Evolutionary conservation across 2,329 filamentous ascomycete genomes (phyloP).

Genomic region (Trichoderma breve): DNA sequence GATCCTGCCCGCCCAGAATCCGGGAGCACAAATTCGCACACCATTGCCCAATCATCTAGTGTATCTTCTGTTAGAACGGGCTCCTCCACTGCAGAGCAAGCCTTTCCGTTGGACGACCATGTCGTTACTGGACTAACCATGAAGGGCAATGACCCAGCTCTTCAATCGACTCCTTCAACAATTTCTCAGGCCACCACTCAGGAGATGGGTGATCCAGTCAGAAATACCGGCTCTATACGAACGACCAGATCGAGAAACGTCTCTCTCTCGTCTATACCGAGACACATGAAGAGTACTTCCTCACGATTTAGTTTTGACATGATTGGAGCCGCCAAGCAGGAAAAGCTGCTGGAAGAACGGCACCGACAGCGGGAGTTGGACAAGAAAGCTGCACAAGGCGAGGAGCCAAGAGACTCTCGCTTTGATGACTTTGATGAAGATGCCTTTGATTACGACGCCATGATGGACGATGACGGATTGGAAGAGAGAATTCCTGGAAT

Average conservation of each 20-base stretch:
- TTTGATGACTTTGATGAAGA: conserved; percentile 64
- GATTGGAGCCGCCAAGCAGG: conserved; percentile 64
- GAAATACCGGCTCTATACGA: conserved; percentile 27
- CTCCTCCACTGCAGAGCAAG: conserved; percentile 17
- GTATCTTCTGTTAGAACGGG: conserved; percentile 27
- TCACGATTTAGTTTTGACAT: conserved; percentile 83
- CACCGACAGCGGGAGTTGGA: conserved; percentile 67
- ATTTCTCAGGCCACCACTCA: conserved; percentile 27
- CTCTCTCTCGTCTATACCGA: conserved; percentile 55
- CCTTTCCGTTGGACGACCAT: conserved; percentile 17
- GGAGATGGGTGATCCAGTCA: conserved; percentile 24
- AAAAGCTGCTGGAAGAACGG: conserved; percentile 69
- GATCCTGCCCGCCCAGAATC: conserved; percentile 28
- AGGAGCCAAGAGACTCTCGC: conserved; percentile 49
- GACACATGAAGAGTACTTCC: conserved; percentile 72
- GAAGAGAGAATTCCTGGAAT: conserved; percentile 66
- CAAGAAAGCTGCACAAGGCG: conserved; percentile 45
- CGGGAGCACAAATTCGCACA: conserved; percentile 29
- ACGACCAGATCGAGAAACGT: conserved; percentile 50
- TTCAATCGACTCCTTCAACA: conserved; percentile 19
- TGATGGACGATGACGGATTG: conserved; percentile 63
- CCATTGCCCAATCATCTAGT: conserved; percentile 30
- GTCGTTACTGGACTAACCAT: conserved; percentile 40
- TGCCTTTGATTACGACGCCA: conserved; percentile 58
- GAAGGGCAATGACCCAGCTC: conserved; percentile 34